Evolutionary conservation across 305 asterid species (phyloP).

Genomic region (Plantago lanceolata): DNA sequence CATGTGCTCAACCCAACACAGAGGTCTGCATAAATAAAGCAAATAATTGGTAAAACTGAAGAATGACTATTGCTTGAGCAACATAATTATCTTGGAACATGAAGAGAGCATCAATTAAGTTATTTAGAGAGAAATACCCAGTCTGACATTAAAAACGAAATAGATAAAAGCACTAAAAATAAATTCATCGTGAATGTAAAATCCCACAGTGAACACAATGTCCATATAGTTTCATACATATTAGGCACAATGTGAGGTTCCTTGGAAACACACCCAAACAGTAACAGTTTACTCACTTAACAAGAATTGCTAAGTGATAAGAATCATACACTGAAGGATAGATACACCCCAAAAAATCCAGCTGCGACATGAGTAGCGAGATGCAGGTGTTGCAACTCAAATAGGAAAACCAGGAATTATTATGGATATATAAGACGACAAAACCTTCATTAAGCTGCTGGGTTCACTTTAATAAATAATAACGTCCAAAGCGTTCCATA

Average conservation of each 20-base stretch:
- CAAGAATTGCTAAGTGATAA: constrained; percentile 6
- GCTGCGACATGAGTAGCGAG: constrained; percentile 6
- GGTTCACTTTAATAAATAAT: constrained; percentile 14
- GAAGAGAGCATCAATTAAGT: constrained; percentile 18
- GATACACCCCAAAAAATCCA: background rate
- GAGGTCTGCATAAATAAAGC: constrained; percentile 51
- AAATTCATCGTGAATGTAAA: background rate
- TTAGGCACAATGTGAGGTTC: background rate
- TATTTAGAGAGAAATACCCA: constrained; percentile 5
- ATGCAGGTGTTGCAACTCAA: constrained; percentile 10
- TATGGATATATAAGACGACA: constrained; percentile 12
- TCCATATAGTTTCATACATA: background rate
- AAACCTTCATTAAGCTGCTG: constrained; percentile 5
- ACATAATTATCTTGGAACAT: constrained; percentile 12
- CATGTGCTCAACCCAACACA: constrained; percentile 91
- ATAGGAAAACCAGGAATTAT: background rate
- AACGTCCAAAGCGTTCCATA: background rate
- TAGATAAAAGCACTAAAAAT: constrained; percentile 1
- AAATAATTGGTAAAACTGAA: constrained; percentile 13
- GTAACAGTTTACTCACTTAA: background rate
- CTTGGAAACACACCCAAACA: background rate
- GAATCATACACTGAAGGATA: constrained; percentile 7
- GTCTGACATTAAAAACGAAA: constrained; percentile 8
- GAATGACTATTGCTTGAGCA: constrained; percentile 5
- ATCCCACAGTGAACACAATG: background rate